Conservation (phyloP, 306 rosid genomes). For the Prunus salicina region DNA sequence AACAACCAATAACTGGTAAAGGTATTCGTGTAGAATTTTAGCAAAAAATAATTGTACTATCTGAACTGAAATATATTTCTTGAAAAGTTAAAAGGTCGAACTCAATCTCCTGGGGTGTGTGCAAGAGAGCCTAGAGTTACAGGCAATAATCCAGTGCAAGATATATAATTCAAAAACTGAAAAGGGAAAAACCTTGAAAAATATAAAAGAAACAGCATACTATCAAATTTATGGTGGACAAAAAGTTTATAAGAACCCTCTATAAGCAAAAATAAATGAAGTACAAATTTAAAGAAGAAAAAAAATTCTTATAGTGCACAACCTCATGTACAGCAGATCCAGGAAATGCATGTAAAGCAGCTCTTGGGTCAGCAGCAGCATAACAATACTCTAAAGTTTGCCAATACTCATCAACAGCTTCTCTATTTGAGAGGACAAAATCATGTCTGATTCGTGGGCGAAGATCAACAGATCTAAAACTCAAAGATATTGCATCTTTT, state of each 20-base stretch:
- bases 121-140: neutral
- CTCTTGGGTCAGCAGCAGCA: conserved; percentile 73
- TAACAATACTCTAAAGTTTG: conserved; percentile 80
- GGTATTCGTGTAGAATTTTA: neutral
- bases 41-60: neutral
- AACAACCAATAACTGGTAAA: neutral
- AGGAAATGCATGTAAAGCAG: conserved; percentile 90
- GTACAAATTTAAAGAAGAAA: neutral
- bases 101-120: neutral
- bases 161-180: neutral
- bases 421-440: conserved; percentile 68
- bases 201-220: neutral
- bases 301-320: neutral
- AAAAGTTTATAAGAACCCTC: conserved; percentile 6
- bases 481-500: conserved; percentile 55
- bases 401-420: conserved; percentile 90
- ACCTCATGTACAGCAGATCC: conserved; percentile 91
- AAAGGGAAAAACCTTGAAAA: neutral
- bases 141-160: neutral
- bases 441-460: conserved; percentile 98
- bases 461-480: conserved; percentile 57
- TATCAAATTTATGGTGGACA: conserved; percentile 8
- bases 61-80: neutral
- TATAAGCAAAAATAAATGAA: neutral
- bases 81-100: neutral